Conservation (phyloP, 139 green algal genomes). For the Dunaliella sp. region DNA sequence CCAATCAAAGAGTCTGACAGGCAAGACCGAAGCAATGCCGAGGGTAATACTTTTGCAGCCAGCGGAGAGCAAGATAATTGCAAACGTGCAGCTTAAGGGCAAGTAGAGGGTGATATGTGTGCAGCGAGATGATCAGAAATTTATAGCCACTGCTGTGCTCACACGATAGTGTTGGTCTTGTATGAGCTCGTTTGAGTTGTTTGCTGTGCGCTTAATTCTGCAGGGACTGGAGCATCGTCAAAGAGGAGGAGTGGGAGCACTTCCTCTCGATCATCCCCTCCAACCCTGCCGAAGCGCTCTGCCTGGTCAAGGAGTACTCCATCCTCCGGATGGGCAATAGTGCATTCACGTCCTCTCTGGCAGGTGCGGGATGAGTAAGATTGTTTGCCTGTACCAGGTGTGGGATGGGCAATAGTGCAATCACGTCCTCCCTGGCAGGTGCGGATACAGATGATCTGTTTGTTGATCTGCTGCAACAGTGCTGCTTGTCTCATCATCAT, state of each 20-base stretch:
- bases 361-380: background rate
- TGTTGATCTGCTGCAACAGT: background rate
- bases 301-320: background rate
- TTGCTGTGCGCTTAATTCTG: too few relatives aligned
- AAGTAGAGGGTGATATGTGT: too few relatives aligned
- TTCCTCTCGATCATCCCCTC: background rate
- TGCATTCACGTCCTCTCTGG: background rate
- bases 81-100: too few relatives aligned
- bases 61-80: too few relatives aligned
- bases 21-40: too few relatives aligned
- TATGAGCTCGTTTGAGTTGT: too few relatives aligned
- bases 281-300: background rate
- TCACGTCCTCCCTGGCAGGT: background rate
- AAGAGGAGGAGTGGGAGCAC: background rate
- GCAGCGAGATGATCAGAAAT: too few relatives aligned
- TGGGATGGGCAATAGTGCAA: background rate
- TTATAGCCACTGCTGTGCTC: too few relatives aligned
- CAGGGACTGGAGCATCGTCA: background rate
- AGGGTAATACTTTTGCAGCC: too few relatives aligned
- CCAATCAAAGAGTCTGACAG: too few relatives aligned
- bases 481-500: background rate
- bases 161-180: too few relatives aligned
- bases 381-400: background rate
- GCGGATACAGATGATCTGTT: background rate
- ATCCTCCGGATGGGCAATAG: background rate